phyloP scores from a whole-genome alignment of 2,329 filamentous ascomycete genomes.

The Pseudogymnoascus sp. region DNA sequence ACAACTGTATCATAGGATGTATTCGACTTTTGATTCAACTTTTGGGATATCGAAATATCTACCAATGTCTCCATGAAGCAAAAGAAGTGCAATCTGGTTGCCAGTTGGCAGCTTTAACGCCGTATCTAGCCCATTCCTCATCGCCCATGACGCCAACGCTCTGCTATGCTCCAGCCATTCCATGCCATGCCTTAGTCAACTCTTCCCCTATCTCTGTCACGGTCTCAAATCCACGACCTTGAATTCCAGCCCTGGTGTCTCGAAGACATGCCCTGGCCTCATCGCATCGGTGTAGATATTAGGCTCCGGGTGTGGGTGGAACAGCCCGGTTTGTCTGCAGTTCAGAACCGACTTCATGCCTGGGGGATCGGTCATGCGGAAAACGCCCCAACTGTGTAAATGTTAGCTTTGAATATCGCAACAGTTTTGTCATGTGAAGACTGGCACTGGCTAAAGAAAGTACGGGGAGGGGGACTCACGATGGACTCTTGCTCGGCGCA shows the following conservation, averaged over 20 bases:
- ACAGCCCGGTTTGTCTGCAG: constrained; percentile 70
- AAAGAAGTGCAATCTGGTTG: background rate
- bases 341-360: constrained; percentile 77
- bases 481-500: constrained; percentile 70
- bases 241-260: constrained; percentile 48
- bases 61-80: background rate
- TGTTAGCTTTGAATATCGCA: background rate
- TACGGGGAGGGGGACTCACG: constrained; percentile 42
- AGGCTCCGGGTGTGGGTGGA: constrained; percentile 59
- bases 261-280: constrained; percentile 49
- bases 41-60: background rate
- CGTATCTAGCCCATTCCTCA: background rate
- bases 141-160: constrained; percentile 12
- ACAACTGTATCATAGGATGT: background rate
- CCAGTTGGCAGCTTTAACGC: constrained; percentile 1
- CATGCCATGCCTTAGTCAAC: background rate
- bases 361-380: constrained; percentile 86
- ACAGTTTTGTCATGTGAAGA: background rate
- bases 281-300: constrained; percentile 35
- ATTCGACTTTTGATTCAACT: background rate
- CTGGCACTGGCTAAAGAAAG: constrained; percentile 14
- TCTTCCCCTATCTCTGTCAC: background rate
- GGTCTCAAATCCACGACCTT: constrained; percentile 56
- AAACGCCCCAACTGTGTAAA: constrained; percentile 68
- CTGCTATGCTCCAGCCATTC: constrained; percentile 6